A percentile compares a stretch with the other conserved stretches of the same genome.
Conservation (phyloP, 139 green algal species). For the Prasinococcaceae sp. region DNA sequence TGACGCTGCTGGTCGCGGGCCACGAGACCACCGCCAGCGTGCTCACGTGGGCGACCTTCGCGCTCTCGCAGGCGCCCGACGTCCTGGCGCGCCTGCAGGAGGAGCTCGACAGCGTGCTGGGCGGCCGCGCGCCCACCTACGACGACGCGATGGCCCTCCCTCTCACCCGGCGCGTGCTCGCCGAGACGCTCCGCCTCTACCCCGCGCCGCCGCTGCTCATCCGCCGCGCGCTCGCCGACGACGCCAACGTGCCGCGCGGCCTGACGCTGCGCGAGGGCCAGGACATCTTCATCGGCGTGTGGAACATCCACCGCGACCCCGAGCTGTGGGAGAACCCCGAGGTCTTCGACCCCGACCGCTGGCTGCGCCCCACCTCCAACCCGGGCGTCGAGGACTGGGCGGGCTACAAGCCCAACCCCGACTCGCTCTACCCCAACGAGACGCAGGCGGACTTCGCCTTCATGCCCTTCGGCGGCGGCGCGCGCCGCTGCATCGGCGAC, state of each 20-base stretch:
- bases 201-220: slow-evolving; percentile 94
- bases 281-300: slow-evolving; percentile 91
- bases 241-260: slow-evolving; percentile 17
- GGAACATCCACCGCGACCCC: slow-evolving; percentile 93
- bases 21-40: slow-evolving; percentile 93
- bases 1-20: slow-evolving; percentile 80
- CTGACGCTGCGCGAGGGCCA: slow-evolving; percentile 55
- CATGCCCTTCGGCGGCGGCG: slow-evolving; percentile 89
- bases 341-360: slow-evolving; percentile 77
- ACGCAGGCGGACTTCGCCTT: slow-evolving; percentile 82
- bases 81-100: slow-evolving; percentile 41
- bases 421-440: slow-evolving; percentile 87
- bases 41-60: slow-evolving; percentile 47
- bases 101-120: slow-evolving; percentile 62
- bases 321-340: slow-evolving; percentile 88
- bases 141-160: slow-evolving; percentile 20
- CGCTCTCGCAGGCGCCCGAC: slow-evolving; percentile 26
- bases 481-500: slow-evolving; percentile 93
- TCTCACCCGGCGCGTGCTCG: slow-evolving; percentile 36
- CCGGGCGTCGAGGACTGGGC: slow-evolving; percentile 44
- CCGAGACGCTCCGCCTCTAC: slow-evolving; percentile 83
- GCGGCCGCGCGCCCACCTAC: slow-evolving; percentile 39
- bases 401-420: slow-evolving; percentile 44
- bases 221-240: slow-evolving; percentile 55
- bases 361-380: slow-evolving; percentile 31